Evolutionary conservation across 495 filamentous ascomycete genomes (phyloP), one percentile per base, ranked within the genome.

Genomic region (Aeminium ludgeri): DNA sequence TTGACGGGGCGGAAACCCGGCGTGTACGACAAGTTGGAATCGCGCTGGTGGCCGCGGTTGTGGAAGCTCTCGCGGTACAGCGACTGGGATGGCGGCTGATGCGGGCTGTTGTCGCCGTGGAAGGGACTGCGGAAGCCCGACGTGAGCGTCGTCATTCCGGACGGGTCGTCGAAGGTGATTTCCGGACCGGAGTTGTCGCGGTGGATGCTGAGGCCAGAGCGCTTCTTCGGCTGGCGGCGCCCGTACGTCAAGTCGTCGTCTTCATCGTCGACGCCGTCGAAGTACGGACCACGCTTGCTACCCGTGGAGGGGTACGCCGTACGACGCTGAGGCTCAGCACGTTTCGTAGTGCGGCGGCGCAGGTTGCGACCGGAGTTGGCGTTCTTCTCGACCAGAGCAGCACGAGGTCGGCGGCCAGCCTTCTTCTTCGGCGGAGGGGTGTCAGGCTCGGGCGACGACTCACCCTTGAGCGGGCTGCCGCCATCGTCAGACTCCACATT

Each of bases 101-200:
- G 15, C 17, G 25, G 20, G 38, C 38, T 38, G 31, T 36, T 2
- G 16, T 5, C 1, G 30, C 11, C 12, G 43, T 35, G 45, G 40
- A 25, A 51, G 10, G 39, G 41, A 35, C 38, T 38, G 32, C 49
- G 54, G 39, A 49, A 53, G 19, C 46, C 47, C 13, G 52, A 51
- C 7, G 44, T 55, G 13, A 59, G 48, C 32, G 44, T 47, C 35
- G 48, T 51, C 23, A 57, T 38, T 1, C 20, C n/a, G 6, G 54
- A 37, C 13, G 55, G 53, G 13, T 55, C 40, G 20, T 45, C 31
- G 43, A 59, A 61, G 8, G 58, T 45, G 13, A 57, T 50, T 2
- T 55, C 48, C 13, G 48, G 48, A 20, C 48, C 48, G 16, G 43
- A 11, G 36, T 46, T 46, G 40, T 51, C 48, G 25, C 43, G 48